phyloP scores from a whole-genome alignment of 306 rosid genomes.

The Vigna trinervia region DNA sequence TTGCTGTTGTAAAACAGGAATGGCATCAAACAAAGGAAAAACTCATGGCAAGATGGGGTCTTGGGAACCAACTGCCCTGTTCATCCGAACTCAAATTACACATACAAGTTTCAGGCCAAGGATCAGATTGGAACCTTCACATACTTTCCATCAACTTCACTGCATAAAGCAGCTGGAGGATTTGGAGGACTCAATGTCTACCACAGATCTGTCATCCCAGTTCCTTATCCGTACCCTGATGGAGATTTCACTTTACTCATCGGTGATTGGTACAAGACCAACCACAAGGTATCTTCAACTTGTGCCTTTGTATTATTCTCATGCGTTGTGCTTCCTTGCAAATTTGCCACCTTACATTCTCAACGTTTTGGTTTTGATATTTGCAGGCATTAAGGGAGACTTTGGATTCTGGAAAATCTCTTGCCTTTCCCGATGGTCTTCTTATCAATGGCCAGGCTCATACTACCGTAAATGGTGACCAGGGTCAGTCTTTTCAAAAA shows the following conservation, averaged over 20 bases:
- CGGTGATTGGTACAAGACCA: slow-evolving; percentile 90
- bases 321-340: slow-evolving; percentile 9
- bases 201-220: slow-evolving; percentile 73
- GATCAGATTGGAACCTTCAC: slow-evolving; percentile 92
- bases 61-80: slow-evolving; percentile 93
- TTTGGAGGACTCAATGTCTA: slow-evolving; percentile 87
- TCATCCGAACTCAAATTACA: slow-evolving; percentile 85
- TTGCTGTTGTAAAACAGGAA: slow-evolving; percentile 62
- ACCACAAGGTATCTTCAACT: slow-evolving; percentile 67
- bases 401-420: slow-evolving; percentile 86
- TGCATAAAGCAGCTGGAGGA: slow-evolving; percentile 93
- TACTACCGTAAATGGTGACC: slow-evolving; percentile 72
- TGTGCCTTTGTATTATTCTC: slow-evolving; percentile 13
- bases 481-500: slow-evolving; percentile 53
- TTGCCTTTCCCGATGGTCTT: slow-evolving; percentile 80
- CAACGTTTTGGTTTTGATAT: slow-evolving; percentile 17
- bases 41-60: slow-evolving; percentile 99
- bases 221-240: slow-evolving; percentile 80
- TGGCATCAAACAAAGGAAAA: slow-evolving; percentile 96
- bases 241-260: slow-evolving; percentile 87
- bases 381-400: slow-evolving; percentile 63
- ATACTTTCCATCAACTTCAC: slow-evolving; percentile 86
- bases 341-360: slow-evolving; percentile 9
- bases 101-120: slow-evolving; percentile 88
- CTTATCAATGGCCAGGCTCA: slow-evolving; percentile 85